Conservation (phyloP, 305 asterid genomes). For the Monarda citriodora region DNA sequence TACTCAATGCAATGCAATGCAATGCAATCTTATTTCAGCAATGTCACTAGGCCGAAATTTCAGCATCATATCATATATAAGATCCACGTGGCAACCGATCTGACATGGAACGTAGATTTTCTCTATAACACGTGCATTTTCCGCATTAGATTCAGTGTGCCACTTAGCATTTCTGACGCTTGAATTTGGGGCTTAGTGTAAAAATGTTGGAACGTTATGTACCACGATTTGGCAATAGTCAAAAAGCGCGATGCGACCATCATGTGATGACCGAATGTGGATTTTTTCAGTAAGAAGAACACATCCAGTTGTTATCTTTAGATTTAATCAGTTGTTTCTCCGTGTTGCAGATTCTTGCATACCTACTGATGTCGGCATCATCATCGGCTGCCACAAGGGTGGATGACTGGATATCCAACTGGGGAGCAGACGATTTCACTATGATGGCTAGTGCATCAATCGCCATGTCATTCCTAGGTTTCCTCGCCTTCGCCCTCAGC, state of each 20-base stretch:
- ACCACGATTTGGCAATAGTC: too few species aligned
- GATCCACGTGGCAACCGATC: too few species aligned
- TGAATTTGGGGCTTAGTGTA: too few species aligned
- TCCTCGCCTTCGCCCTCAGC: constrained; percentile 57
- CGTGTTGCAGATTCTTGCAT: constrained; percentile 52
- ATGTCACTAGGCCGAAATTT: too few species aligned
- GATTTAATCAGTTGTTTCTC: neutral
- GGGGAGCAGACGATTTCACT: constrained; percentile 76
- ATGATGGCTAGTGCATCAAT: constrained; percentile 73
- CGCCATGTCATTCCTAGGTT: constrained; percentile 66
- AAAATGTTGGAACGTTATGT: too few species aligned
- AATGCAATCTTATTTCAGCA: neutral
- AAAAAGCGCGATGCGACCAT: too few species aligned
- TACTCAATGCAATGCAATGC: neutral
- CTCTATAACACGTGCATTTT: too few species aligned
- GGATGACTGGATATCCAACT: constrained; percentile 72
- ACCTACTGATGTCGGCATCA: constrained; percentile 77
- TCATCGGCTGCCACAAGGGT: constrained; percentile 83
- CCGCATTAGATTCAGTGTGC: too few species aligned
- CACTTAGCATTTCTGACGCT: too few species aligned
- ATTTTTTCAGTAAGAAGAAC: neutral
- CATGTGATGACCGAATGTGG: too few species aligned
- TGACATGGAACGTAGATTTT: too few species aligned
- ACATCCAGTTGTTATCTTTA: neutral
- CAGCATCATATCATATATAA: too few species aligned